Percentiles rank a stretch among this genome's conserved stretches.
Evolutionary conservation across 768 basidiomycete species (phyloP).

Genomic region (Steccherinum ochraceum): DNA sequence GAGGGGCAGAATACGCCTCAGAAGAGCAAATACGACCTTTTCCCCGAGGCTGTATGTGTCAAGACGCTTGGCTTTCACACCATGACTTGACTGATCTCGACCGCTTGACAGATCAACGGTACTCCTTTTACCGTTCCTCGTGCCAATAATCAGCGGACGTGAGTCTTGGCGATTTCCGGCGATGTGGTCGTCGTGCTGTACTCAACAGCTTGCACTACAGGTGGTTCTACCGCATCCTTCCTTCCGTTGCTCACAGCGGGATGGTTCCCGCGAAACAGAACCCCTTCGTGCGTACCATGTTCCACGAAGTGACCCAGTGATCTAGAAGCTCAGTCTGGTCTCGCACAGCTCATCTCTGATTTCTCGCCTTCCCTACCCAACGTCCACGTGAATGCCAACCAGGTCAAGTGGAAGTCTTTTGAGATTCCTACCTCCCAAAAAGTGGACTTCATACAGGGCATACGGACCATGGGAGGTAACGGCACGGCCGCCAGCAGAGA

Average conservation of each 20-base stretch:
- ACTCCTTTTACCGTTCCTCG: constrained; percentile 50
- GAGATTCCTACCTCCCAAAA: constrained; percentile 35
- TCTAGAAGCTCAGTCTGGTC: background rate
- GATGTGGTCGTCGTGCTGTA: background rate
- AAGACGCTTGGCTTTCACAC: no score
- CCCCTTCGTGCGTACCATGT: constrained; percentile 37
- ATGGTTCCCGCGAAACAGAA: constrained; percentile 46
- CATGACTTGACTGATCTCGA: no score
- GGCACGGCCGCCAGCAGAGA: constrained; percentile 53
- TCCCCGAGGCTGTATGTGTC: constrained; percentile 43
- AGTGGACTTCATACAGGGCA: constrained; percentile 48
- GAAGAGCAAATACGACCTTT: constrained; percentile 51
- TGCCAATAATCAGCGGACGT: constrained; percentile 42
- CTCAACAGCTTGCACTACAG: constrained; percentile 21
- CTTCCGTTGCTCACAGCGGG: constrained; percentile 56
- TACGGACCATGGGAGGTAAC: constrained; percentile 54
- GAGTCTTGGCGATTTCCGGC: constrained; percentile 21
- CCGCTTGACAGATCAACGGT: constrained; percentile 33
- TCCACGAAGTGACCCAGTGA: background rate
- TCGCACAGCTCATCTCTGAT: constrained; percentile 43
- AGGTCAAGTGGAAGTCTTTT: constrained; percentile 57
- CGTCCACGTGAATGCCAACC: constrained; percentile 50
- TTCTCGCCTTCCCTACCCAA: constrained; percentile 51
- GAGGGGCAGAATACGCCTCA: constrained; percentile 54
- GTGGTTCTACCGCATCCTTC: constrained; percentile 57